A percentile compares a stretch with the other conserved stretches of the same genome.
These are phyloP conservation scores for Flaveria bidentis DNA, from an alignment of 129 eudicot species.

Conservation along the genomic window DNA sequence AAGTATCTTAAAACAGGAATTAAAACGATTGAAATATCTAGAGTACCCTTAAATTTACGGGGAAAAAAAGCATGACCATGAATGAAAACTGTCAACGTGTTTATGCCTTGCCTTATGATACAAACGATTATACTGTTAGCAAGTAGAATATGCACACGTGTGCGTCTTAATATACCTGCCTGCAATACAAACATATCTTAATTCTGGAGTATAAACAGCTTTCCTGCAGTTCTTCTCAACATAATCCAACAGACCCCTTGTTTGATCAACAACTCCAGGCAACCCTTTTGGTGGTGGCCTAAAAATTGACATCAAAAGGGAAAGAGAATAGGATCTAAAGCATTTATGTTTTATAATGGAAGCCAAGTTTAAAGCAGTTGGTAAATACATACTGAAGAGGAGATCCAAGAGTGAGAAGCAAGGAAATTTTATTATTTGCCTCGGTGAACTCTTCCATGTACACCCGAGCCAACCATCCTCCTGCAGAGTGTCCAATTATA, in stretches of 20 bases:
- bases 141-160: neutral
- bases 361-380: neutral
- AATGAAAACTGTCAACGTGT: neutral
- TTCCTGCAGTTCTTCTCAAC: constrained; percentile 76
- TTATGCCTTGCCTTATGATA: neutral
- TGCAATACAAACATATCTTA: constrained; percentile 85
- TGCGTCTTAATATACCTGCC: constrained; percentile 61
- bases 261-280: constrained; percentile 93
- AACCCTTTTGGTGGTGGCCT: constrained; percentile 93
- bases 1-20: neutral
- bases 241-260: constrained; percentile 86
- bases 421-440: constrained; percentile 51
- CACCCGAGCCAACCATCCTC: constrained; percentile 92
- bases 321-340: neutral
- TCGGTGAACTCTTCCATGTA: constrained; percentile 69
- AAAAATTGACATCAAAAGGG: constrained; percentile 7
- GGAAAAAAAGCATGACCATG: neutral
- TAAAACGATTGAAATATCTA: neutral
- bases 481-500: constrained; percentile 91
- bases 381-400: constrained; percentile 74
- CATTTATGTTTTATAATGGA: neutral
- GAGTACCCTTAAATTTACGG: neutral
- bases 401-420: constrained; percentile 83
- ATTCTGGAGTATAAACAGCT: constrained; percentile 82
- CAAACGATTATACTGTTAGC: neutral